Evolutionary conservation across 306 rosid genomes (phyloP), one percentile per base, ranked within the genome.

Genomic region (Sicyos baderoa): DNA sequence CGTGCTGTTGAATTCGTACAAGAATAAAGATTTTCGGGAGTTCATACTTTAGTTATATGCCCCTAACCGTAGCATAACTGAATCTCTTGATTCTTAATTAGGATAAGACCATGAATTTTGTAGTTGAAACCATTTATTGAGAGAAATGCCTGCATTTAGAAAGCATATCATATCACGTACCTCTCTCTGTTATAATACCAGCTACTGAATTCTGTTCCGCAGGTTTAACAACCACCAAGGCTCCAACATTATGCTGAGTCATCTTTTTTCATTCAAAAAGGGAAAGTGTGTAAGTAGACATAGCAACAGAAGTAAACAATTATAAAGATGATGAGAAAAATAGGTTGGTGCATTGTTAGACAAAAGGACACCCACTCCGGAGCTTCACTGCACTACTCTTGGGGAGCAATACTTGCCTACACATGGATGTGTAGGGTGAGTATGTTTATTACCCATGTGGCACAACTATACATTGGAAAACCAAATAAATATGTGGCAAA

Each of bases 181-280:
- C 99, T 88, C 97, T 88, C 80, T 90, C 99, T 51, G 99, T 94
- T 56, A 94, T 88, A 75, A 94, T 94, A 80, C 99, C 99, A 5
- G 96, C 99, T 55, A 88, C 61, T 59, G 95, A 75, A 19, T 86
- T 81, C 54, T 86, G 70, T 73, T 70, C 95, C 55, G 78, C 96
- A 6, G 96, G 85, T 82, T 94, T 94, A 81, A 94, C 95, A 13
- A 94, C 99, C 72, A 94, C 90, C 83, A 94, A 80, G 58, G 99
- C 99, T 75, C 99, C 99, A 75, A 90, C 99, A 45, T 94, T 94
- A 84, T 90, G 87, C 72, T 94, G 97, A 57, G 95, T 94, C 99
- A 94, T 94, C 99, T 90, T 47, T 67, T 25, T 25, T 47, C 13
- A 10, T 17, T 23, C 13, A 13, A 18, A 19, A 6, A 23, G 23